phyloP scores from a whole-genome alignment of 2,329 filamentous ascomycete species.

The Pestalotiopsis fici region DNA sequence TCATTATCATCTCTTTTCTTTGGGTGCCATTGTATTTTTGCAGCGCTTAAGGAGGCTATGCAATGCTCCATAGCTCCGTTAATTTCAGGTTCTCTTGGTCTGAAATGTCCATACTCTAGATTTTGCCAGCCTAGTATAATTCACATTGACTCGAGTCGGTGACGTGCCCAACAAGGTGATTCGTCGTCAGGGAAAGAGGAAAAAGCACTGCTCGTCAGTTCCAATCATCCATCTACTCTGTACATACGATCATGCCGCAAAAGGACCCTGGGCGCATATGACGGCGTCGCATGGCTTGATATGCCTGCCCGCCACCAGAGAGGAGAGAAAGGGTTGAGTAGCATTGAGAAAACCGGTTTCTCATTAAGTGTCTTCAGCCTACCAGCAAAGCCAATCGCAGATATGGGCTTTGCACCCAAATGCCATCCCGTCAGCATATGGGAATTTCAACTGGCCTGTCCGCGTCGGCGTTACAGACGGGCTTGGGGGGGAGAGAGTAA shows the following conservation, averaged over 20 bases:
- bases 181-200: no score
- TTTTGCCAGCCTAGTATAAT: no score
- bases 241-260: neutral
- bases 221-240: neutral
- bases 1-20: neutral
- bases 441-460: neutral
- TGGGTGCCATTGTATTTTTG: neutral
- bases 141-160: no score
- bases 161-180: no score
- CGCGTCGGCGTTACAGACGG: neutral
- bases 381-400: neutral
- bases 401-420: constrained; percentile 1
- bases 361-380: neutral
- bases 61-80: neutral
- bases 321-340: neutral
- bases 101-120: no score
- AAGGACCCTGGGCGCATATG: neutral
- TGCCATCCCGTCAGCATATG: neutral
- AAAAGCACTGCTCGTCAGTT: neutral
- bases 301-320: neutral
- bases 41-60: neutral
- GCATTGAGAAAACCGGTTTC: constrained; percentile 1
- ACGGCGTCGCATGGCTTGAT: neutral
- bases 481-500: neutral
- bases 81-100: neutral